Base-by-base conservation (phyloP, 208 protist species). In the Leishmania mexicana region DNA sequence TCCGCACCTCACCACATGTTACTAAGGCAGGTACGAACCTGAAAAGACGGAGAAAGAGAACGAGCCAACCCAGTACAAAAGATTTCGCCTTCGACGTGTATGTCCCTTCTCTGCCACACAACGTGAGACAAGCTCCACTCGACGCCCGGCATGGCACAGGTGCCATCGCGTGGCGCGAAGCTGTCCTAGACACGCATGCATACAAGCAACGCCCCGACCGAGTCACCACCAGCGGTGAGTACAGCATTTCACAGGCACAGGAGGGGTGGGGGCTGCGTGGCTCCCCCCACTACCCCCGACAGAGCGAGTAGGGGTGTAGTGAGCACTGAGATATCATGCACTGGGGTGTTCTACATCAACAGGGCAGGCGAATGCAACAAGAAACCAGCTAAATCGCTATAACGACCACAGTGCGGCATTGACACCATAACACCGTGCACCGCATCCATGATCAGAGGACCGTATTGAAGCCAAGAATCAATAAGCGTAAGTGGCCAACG, bases 11-110 rank as follows among this genome's bases (percentile, higher is more conserved):
- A 17, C 8, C 2, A 11, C 8, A 31, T 10, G 0, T 28, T 64
- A 2, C 35, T 28, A 4, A 0, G 0, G 1, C 24, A 64, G 28
- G 0, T 31, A 17, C 28, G 0, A 0, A 0, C 19, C 0, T 64
- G n/a, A 4, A 64, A 17, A 64, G 8, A 64, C 57, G 7, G 24
- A 31, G 6, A 62, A 62, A 11, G 5, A 62, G 7, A 62, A 0
- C 1, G 6, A n/a, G 6, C 0, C 57, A 31, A 11, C 17, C 8
- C 15, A 54, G 11, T 54, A 21, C 10, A 21, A 54, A 21, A 54
- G 0, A 54, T 21, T 0, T 21, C 28, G 7, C 24, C 1, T 31
- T 31, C 57, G 0, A 13, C 6, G 2, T 31, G 0, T 24, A n/a
- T 31, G 24, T 31, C 6, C 24, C 10, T 4, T 31, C 57, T 40